These are phyloP conservation scores for Dimargaris verticillata DNA, from an alignment of 192 early-diverging fungal genomes.

Conservation along the genomic window DNA sequence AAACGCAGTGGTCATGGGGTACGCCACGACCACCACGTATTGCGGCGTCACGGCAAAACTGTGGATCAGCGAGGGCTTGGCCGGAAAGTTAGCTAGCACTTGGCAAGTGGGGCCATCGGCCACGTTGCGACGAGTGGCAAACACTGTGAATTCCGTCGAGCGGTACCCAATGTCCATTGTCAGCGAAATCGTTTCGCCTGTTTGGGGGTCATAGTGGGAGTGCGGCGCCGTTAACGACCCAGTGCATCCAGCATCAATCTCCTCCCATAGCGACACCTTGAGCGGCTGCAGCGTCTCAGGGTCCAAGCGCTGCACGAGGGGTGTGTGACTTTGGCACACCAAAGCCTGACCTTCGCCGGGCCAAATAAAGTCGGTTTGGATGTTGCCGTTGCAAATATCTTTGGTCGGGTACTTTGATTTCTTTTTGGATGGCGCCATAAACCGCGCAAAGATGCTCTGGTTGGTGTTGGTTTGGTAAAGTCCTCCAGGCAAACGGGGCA, in stretches of 20 bases:
- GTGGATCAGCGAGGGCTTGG: constrained; percentile 53
- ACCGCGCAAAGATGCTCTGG: constrained; percentile 45
- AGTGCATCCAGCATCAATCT: constrained; percentile 43
- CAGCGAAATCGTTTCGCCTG: constrained; percentile 59
- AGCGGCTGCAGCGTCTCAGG: constrained; percentile 43
- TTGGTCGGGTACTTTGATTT: constrained; percentile 40
- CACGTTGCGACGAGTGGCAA: constrained; percentile 38
- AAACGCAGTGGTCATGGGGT: constrained; percentile 41
- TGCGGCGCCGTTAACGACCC: constrained; percentile 51
- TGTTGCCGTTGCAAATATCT: constrained; percentile 47
- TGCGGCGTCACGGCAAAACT: constrained; percentile 57
- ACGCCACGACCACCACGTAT: constrained; percentile 54
- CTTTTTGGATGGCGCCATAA: constrained; percentile 34
- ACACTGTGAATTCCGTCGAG: constrained; percentile 48
- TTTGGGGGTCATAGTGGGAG: constrained; percentile 44
- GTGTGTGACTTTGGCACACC: constrained; percentile 50
- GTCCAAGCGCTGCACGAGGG: constrained; percentile 51
- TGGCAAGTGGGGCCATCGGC: constrained; percentile 32
- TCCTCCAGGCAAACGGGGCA: constrained; percentile 44
- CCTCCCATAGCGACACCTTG: constrained; percentile 38
- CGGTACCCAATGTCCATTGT: constrained; percentile 54
- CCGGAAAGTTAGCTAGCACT: constrained; percentile 39
- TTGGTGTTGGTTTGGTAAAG: constrained; percentile 50
- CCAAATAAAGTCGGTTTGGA: constrained; percentile 34
- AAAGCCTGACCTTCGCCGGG: constrained; percentile 44